phyloP scores from a whole-genome alignment of 441 rosid species.

The Capsella rubella region DNA sequence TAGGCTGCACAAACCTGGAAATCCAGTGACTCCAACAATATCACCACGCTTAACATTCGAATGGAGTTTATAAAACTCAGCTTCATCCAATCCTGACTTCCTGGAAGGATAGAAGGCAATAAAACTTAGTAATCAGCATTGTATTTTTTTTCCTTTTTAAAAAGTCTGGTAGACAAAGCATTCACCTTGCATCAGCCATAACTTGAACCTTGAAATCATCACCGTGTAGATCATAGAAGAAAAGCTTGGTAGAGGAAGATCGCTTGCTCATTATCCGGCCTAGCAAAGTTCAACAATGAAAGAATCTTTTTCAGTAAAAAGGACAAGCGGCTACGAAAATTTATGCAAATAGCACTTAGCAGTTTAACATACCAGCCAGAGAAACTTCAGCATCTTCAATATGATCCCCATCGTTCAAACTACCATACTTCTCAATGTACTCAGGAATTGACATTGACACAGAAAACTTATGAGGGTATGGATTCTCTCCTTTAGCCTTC shows the following conservation, averaged over 20 bases:
- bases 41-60: conserved; percentile 83
- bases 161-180: background rate
- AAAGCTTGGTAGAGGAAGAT: conserved; percentile 77
- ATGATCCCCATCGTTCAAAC: conserved; percentile 68
- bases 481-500: conserved; percentile 70
- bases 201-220: conserved; percentile 79
- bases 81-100: conserved; percentile 74
- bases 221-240: conserved; percentile 81
- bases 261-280: conserved; percentile 89
- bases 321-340: background rate
- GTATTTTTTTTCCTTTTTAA: background rate
- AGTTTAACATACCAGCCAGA: conserved; percentile 59
- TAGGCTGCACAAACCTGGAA: conserved; percentile 68
- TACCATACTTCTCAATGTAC: conserved; percentile 59
- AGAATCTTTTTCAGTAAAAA: background rate
- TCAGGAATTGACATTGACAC: conserved; percentile 59
- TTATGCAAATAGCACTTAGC: background rate
- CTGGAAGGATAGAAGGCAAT: conserved; percentile 27
- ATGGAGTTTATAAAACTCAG: conserved; percentile 68
- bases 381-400: conserved; percentile 58
- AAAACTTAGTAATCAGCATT: background rate
- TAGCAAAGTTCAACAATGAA: conserved; percentile 37
- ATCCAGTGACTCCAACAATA: conserved; percentile 82
- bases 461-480: conserved; percentile 78
- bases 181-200: conserved; percentile 84